Evolutionary conservation across 2,329 filamentous ascomycete species (phyloP).

Genomic region (Cryphonectria radicalis): DNA sequence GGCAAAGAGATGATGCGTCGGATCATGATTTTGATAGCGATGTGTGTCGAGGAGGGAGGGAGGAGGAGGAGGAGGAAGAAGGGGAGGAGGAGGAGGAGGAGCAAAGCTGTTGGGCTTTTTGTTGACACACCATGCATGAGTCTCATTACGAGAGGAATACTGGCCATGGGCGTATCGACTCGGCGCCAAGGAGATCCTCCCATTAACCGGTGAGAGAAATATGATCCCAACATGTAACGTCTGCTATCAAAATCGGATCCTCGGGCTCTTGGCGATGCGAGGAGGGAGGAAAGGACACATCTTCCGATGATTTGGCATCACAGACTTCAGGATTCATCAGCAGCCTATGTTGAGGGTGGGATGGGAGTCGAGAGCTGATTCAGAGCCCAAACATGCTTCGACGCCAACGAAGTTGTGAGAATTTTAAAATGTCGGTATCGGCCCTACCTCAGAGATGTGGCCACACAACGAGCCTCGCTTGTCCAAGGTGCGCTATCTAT

Average conservation of each 20-base stretch:
- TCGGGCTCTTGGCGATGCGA: slow-evolving; percentile 5
- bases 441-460: not conserved
- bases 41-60: not conserved
- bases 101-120: not conserved
- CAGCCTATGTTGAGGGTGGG: not conserved
- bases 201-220: not conserved
- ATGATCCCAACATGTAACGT: not conserved
- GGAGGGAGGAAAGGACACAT: not conserved
- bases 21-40: not conserved
- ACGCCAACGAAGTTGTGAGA: not conserved
- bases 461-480: not conserved
- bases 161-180: not conserved
- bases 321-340: not conserved
- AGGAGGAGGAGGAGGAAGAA: not conserved
- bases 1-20: not conserved
- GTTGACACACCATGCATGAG: not conserved
- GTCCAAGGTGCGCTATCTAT: not conserved
- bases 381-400: not conserved
- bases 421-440: not conserved
- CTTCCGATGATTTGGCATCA: not conserved
- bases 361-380: not conserved
- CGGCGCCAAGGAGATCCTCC: not conserved
- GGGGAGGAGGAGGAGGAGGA: not conserved
- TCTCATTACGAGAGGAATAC: not conserved
- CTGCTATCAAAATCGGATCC: not conserved